These are phyloP conservation scores for Microcyclosporella mali DNA, from an alignment of 2,329 filamentous ascomycete genomes.

Conservation along the genomic window DNA sequence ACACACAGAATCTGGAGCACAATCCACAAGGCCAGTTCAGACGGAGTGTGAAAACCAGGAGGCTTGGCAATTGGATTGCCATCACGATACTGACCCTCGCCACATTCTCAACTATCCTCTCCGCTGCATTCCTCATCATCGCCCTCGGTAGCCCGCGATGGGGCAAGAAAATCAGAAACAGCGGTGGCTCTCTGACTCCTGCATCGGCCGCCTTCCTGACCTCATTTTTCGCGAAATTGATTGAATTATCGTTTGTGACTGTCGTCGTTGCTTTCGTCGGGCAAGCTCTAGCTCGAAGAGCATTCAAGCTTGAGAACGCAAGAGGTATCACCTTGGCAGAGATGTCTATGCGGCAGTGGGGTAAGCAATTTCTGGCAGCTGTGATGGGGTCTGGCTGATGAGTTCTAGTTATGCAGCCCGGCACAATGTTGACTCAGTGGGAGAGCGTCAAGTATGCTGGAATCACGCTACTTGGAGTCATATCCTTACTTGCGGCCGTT, in stretches of 20 bases:
- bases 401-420: conserved; percentile 39
- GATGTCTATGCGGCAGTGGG: conserved; percentile 70
- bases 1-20: conserved; percentile 23
- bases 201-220: conserved; percentile 61
- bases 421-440: conserved; percentile 64
- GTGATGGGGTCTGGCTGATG: no score
- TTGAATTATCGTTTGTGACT: conserved; percentile 72
- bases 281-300: conserved; percentile 65
- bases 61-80: conserved; percentile 41
- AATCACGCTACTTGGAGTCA: conserved; percentile 55
- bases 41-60: conserved; percentile 8
- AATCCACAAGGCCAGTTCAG: conserved; percentile 20
- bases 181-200: conserved; percentile 47
- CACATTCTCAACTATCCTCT: conserved; percentile 58
- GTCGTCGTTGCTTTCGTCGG: conserved; percentile 70
- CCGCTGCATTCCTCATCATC: conserved; percentile 59
- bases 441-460: conserved; percentile 59
- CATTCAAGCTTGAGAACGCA: conserved; percentile 48
- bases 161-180: conserved; percentile 51
- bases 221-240: conserved; percentile 66
- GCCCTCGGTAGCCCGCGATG: conserved; percentile 59
- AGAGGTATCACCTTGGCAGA: conserved; percentile 67
- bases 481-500: conserved; percentile 60
- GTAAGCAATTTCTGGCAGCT: no score
- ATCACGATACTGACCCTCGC: conserved; percentile 41